Base-by-base conservation (phyloP, 257 asterid species). In the Asclepias syriaca region DNA sequence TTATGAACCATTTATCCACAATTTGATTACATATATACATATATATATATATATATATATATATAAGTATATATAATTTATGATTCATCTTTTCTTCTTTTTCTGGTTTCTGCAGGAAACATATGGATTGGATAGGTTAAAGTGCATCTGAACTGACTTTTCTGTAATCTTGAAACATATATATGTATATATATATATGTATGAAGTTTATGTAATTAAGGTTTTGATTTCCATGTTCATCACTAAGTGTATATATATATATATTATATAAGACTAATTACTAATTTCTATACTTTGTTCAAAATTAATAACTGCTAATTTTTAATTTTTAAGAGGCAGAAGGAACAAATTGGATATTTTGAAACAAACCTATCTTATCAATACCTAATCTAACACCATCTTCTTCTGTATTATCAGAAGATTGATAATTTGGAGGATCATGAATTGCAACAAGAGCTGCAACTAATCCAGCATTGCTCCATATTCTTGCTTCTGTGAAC, bases 91-190 rank as follows among this genome's bases (percentile, higher is more conserved):
- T 34, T 34, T 68, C 7, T 53, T 49, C 37, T 1, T 5, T 54
- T 69, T 48, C 12, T 12, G 18, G 8, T 14, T 21, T 14, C 51
- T 74, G 87, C 92, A 93, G 98, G 81, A 70, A 81, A 65, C 67
- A 10, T 83, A 84, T 59, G 96, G 79, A 2, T 68, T 93, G 91
- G 90, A 90, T 69, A 89, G 60, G 81, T 65, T 89, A 71, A 93
- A 84, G 77, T 81, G 92, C 15, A 82, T 84, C 0, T 93, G 87
- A 90, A 78, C 60, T 29, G 45, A 24, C 60, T 54, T 16, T 19
- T 39, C 12, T 63, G 70, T 27, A 21, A 13, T 59, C 71, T 51
- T 75, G 49, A 24, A 63, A 11, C 13, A 48, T 12, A 14, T 10
- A 9, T 10, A 48, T 10, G 9, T 10, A 48, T 48, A 48, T 48